These are phyloP conservation scores for Aspergillus flavus DNA, from an alignment of 2,329 filamentous ascomycete genomes.

Conservation along the genomic window DNA sequence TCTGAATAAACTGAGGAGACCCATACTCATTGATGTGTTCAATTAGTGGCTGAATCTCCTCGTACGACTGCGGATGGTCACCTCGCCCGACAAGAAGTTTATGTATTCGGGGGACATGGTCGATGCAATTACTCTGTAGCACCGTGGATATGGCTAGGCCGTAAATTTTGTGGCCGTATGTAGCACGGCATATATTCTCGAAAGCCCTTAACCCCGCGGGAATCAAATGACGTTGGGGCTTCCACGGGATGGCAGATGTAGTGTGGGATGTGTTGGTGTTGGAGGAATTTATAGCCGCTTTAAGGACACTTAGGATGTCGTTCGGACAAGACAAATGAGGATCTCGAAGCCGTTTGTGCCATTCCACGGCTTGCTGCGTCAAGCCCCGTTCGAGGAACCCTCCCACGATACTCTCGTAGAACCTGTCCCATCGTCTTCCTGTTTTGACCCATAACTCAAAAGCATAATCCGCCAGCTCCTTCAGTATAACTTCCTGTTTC, in stretches of 20 bases:
- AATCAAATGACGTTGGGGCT: constrained; percentile 12
- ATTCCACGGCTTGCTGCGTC: constrained; percentile 35
- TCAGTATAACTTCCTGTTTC: constrained; percentile 35
- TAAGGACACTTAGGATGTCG: constrained; percentile 35
- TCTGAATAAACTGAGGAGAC: constrained; percentile 26
- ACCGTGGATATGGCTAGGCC: constrained; percentile 45
- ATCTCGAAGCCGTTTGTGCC: constrained; percentile 41
- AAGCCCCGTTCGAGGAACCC: constrained; percentile 35
- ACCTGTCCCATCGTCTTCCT: constrained; percentile 39
- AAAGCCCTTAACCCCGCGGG: constrained; percentile 38
- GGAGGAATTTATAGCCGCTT: constrained; percentile 27
- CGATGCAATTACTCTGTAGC: constrained; percentile 38
- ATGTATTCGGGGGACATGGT: constrained; percentile 51
- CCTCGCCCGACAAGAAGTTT: constrained; percentile 42
- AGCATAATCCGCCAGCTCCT: constrained; percentile 39
- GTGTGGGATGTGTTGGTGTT: constrained; percentile 21
- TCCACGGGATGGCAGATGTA: constrained; percentile 17
- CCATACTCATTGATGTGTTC: constrained; percentile 40
- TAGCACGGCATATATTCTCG: constrained; percentile 44
- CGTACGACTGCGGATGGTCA: constrained; percentile 45
- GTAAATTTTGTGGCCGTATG: constrained; percentile 47
- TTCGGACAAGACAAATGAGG: constrained; percentile 33
- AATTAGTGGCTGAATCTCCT: constrained; percentile 45
- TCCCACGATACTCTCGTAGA: constrained; percentile 43
- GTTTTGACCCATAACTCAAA: constrained; percentile 43